Base-by-base conservation (phyloP, 805 yeast genomes). In the Isabelozyma heimii region DNA sequence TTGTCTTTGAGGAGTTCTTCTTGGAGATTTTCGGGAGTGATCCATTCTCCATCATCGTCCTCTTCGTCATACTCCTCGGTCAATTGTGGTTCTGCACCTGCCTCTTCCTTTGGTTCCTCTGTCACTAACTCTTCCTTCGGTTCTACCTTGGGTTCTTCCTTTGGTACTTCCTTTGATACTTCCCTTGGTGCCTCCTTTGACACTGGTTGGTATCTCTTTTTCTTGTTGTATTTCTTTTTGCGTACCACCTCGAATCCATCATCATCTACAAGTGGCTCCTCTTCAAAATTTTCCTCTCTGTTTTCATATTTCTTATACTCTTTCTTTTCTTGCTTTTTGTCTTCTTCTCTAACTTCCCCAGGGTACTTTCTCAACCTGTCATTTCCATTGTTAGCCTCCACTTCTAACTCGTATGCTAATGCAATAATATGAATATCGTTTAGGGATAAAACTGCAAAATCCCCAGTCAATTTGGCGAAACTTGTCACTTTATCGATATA, bases 341-440 rank as follows among this genome's bases (percentile, higher is more conserved):
- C 61, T 43, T 37, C 62, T 51, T 59, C 63, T 33, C 65, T 65
- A 50, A 67, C 65, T 61, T 85, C 86, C 33, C 95, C 95, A 0
- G 97, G 97, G 50, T 58, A 77, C 45, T 75, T 79, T 66, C 96
- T 81, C 51, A 91, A 69, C 59, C 88, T 76, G 80, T 84, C 78
- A 44, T 83, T 85, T 14, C 92, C 92, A 43, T 79, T 72, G 56
- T 84, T 84, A 48, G 76, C 56, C 63, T 89, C 92, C 47, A 76
- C 73, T 54, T 91, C 97, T 45, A 94, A 67, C 63, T 94, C 97
- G 62, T 90, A 91, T 1, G 97, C 83, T 56, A 94, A 76, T 0
- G 99, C 98, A 51, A 95, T 77, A 48, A 94, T 86, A 61, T 91
- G 97, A 37, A 94, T 73, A 85, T 94, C 99, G 54, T 95, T 91